These are phyloP conservation scores for Pneumocystis sp. DNA, from an alignment of 1,139 yeast species.

Conservation along the genomic window DNA sequence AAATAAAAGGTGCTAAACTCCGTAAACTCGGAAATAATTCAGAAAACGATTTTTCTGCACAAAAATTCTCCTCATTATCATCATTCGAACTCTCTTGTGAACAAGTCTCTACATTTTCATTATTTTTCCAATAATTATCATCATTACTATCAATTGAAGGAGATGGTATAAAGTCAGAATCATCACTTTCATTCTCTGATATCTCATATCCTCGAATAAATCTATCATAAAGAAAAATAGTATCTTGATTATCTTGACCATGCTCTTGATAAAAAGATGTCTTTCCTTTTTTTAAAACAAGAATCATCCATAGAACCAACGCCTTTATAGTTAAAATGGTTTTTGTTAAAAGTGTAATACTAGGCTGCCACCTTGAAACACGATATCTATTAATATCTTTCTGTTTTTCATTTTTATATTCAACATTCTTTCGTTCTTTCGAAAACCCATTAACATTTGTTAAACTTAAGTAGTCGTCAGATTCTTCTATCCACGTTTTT, in stretches of 20 bases:
- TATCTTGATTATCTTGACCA: neutral
- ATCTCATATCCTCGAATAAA: neutral
- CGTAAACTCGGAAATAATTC: neutral
- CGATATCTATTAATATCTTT: neutral
- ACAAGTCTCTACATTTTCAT: neutral
- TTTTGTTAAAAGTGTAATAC: neutral
- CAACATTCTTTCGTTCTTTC: neutral
- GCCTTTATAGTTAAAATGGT: neutral
- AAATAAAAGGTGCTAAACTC: neutral
- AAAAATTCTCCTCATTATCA: neutral
- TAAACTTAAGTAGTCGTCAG: neutral
- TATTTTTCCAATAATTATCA: neutral
- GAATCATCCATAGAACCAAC: neutral
- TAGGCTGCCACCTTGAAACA: neutral
- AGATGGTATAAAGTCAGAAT: neutral
- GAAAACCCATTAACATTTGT: neutral
- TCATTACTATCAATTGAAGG: neutral
- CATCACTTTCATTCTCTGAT: neutral
- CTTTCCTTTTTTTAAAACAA: neutral
- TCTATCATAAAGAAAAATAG: neutral
- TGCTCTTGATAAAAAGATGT: neutral
- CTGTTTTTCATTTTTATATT: neutral
- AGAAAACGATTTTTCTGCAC: neutral
- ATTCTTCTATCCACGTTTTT: neutral
- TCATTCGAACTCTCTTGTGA: neutral